Conservation (phyloP, 805 yeast genomes). For the Priceomyces castillae region DNA sequence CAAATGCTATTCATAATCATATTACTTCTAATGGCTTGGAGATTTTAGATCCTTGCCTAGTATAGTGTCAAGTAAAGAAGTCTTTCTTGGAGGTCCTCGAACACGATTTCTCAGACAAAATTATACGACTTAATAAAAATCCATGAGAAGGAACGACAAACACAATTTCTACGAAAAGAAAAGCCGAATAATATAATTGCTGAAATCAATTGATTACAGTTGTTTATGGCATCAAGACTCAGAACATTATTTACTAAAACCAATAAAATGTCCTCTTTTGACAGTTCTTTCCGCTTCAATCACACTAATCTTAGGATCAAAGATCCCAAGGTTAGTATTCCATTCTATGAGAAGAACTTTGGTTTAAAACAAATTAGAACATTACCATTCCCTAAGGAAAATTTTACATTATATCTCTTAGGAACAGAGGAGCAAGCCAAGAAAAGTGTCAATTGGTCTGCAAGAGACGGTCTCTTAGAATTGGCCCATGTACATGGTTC, state of each 20-base stretch:
- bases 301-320: constrained; percentile 79
- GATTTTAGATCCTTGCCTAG: no score
- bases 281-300: constrained; percentile 47
- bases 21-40: no score
- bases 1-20: no score
- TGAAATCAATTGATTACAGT: no score
- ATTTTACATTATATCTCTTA: constrained; percentile 68
- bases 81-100: no score
- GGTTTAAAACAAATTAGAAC: constrained; percentile 64
- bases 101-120: no score
- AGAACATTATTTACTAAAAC: not conserved
- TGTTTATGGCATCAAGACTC: not conserved
- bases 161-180: no score
- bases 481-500: constrained; percentile 79
- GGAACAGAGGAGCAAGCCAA: constrained; percentile 50
- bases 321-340: constrained; percentile 70
- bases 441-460: constrained; percentile 37
- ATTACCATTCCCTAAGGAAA: constrained; percentile 50
- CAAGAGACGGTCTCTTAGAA: constrained; percentile 72
- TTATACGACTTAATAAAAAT: no score
- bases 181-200: no score
- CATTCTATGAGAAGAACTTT: constrained; percentile 71
- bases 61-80: no score
- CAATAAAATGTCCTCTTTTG: constrained; percentile 27
- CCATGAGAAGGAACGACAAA: no score